Percentiles rank a stretch among this genome's conserved stretches.
phyloP scores from a whole-genome alignment of 2,329 filamentous ascomycete genomes.

The Colletotrichum sublineola region DNA sequence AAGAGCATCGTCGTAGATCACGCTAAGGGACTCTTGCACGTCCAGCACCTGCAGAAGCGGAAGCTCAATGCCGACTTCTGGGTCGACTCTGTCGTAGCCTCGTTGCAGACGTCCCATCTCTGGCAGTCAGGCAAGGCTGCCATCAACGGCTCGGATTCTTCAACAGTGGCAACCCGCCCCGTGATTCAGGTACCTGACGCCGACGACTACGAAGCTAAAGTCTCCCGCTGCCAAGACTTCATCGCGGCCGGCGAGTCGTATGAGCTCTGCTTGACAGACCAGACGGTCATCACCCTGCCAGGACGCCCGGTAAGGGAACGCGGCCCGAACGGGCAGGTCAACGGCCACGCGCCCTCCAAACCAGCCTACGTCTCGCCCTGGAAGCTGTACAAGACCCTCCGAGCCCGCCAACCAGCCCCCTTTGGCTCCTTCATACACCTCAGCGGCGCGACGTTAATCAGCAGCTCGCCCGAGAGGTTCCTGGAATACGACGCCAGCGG shows the following conservation, averaged over 20 bases:
- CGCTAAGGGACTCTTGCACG: conserved; percentile 67
- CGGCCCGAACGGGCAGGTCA: conserved; percentile 15
- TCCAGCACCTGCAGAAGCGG: conserved; percentile 72
- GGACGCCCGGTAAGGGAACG: conserved; percentile 17
- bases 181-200: conserved; percentile 57
- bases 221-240: conserved; percentile 76
- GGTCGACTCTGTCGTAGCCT: conserved; percentile 49
- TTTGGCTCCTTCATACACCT: conserved; percentile 88
- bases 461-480: conserved; percentile 91
- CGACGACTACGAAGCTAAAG: conserved; percentile 73
- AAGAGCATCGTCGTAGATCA: conserved; percentile 85
- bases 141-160: conserved; percentile 12
- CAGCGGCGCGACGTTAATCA: conserved; percentile 77
- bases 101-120: conserved; percentile 50
- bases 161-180: conserved; percentile 32
- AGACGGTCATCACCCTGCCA: conserved; percentile 72
- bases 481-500: conserved; percentile 70
- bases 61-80: conserved; percentile 46
- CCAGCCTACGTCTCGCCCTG: conserved; percentile 63
- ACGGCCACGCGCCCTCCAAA: conserved; percentile 34
- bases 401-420: conserved; percentile 81
- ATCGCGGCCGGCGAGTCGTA: conserved; percentile 86
- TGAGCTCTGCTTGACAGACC: conserved; percentile 85
- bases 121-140: conserved; percentile 48
- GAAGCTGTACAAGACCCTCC: conserved; percentile 79